Conservation (phyloP, 805 yeast species). For the Danielia reshetovae region DNA sequence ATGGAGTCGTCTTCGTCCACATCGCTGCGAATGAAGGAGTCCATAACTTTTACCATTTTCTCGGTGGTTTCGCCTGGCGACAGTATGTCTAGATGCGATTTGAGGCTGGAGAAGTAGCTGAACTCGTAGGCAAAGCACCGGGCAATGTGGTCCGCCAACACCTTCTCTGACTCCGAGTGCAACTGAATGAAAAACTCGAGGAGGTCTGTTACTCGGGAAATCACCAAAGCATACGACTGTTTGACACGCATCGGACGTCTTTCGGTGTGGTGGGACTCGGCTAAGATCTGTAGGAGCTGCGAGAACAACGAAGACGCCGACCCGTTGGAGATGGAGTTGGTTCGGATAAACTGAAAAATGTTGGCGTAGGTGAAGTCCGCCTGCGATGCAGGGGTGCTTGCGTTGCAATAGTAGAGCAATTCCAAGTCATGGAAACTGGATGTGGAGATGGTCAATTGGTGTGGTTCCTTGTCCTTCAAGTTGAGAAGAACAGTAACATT, state of each 20-base stretch:
- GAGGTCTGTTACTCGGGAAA: constrained; percentile 14
- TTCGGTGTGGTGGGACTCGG: not conserved
- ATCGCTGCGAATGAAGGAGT: constrained; percentile 13
- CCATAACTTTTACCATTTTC: constrained; percentile 18
- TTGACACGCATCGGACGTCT: constrained; percentile 13
- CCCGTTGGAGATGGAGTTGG: not conserved
- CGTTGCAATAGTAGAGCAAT: not conserved
- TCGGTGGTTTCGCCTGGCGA: constrained; percentile 18
- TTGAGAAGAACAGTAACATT: not conserved
- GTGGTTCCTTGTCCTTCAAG: not conserved
- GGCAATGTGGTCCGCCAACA: constrained; percentile 14
- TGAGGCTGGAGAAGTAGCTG: not conserved
- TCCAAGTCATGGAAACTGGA: not conserved
- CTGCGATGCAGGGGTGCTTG: not conserved
- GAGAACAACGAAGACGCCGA: not conserved
- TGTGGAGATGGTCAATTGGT: not conserved
- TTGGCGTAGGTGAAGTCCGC: constrained; percentile 1
- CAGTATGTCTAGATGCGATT: not conserved
- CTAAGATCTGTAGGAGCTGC: constrained; percentile 1
- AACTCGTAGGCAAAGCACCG: constrained; percentile 13
- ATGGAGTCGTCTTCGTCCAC: constrained; percentile 16
- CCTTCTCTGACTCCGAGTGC: constrained; percentile 16
- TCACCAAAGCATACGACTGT: constrained; percentile 15
- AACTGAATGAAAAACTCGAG: constrained; percentile 15
- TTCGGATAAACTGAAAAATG: constrained; percentile 4